phyloP scores from a whole-genome alignment of 495 filamentous ascomycete species.

The Tuber microsphaerosporum region DNA sequence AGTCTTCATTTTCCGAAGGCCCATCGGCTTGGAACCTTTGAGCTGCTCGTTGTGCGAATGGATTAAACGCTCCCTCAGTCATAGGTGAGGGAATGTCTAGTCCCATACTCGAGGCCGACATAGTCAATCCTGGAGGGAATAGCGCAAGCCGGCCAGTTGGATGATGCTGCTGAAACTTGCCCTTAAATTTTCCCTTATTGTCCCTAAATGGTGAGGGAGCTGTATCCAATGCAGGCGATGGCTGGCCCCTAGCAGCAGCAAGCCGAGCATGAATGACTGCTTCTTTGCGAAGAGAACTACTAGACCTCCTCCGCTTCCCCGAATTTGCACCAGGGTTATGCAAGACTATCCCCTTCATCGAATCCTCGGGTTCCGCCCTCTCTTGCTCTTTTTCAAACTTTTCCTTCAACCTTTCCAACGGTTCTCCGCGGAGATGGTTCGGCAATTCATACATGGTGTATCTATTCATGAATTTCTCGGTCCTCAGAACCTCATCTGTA shows the following conservation, averaged over 20 bases:
- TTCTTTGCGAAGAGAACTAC: constrained; percentile 70
- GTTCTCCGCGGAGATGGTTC: constrained; percentile 78
- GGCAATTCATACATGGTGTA: constrained; percentile 88
- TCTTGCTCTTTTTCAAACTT: constrained; percentile 85
- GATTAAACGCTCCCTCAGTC: constrained; percentile 40
- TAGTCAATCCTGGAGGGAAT: constrained; percentile 28
- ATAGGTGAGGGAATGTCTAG: constrained; percentile 22
- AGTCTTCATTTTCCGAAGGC: constrained; percentile 59
- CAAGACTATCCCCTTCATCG: constrained; percentile 86
- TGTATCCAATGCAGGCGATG: constrained; percentile 39
- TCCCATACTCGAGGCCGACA: constrained; percentile 17
- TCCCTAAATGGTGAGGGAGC: constrained; percentile 33
- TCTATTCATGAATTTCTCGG: constrained; percentile 82
- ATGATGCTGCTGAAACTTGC: constrained; percentile 16
- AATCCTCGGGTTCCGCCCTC: constrained; percentile 73
- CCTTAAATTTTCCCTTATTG: constrained; percentile 11
- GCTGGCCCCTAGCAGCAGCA: constrained; percentile 37
- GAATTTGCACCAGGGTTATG: constrained; percentile 65
- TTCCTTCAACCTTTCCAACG: constrained; percentile 79
- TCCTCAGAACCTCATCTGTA: constrained; percentile 80
- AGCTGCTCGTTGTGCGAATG: constrained; percentile 38
- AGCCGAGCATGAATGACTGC: constrained; percentile 59
- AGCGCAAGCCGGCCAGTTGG: constrained; percentile 10
- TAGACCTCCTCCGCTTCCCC: constrained; percentile 62
- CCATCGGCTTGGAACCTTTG: constrained; percentile 37